Base-by-base conservation (phyloP, 164 flowering plant genomes). In the Paratinospora sagittata region DNA sequence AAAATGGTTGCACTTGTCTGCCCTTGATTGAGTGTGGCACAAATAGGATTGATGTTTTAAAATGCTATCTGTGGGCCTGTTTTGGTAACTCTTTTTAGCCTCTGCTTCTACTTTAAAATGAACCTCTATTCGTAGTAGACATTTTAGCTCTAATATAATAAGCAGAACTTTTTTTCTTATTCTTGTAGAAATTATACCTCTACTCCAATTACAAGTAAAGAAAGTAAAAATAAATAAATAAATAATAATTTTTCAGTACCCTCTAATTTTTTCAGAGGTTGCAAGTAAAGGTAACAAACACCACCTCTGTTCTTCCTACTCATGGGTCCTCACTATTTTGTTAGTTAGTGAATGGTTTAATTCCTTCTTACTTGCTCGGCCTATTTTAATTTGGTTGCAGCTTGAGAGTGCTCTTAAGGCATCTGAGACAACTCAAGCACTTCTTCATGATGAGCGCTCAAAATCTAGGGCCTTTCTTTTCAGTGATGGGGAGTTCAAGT, bases 361-460 rank as follows among this genome's bases (percentile, higher is more conserved):
- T 39, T 49, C 27, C 10, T 47, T 12, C 49, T 39, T 47, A 16
- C 10, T 17, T 52, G 14, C 58, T 52, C 19, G 19, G 16, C 58
- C 58, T 47, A 37, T 33, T 69, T 57, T 13, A 26, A 41, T 24
- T 6, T 16, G 34, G 0, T 0, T 76, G 63, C 72, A 92, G 96
- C 88, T 95, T 72, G 97, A 92, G 71, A 83, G 79, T 81, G 92
- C 97, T 75, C 67, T 87, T 26, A 91, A 87, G 83, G 85, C 90
- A 21, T 89, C 89, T 14, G 97, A 92, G 69, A 74, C 76, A 64
- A 89, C 94, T 64, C 89, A 88, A 61, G 80, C 86, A 43, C 70
- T 84, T 74, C 89, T 90, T 67, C 76, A 75, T 73, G 77, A 87
- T 2, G 96, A 88, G 81, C 92, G 90, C 66, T 80, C 85, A 37